A percentile compares a stretch with the other conserved stretches of the same genome.
phyloP scores from a whole-genome alignment of 2,329 filamentous ascomycete species.

The Polychaeton citri region DNA sequence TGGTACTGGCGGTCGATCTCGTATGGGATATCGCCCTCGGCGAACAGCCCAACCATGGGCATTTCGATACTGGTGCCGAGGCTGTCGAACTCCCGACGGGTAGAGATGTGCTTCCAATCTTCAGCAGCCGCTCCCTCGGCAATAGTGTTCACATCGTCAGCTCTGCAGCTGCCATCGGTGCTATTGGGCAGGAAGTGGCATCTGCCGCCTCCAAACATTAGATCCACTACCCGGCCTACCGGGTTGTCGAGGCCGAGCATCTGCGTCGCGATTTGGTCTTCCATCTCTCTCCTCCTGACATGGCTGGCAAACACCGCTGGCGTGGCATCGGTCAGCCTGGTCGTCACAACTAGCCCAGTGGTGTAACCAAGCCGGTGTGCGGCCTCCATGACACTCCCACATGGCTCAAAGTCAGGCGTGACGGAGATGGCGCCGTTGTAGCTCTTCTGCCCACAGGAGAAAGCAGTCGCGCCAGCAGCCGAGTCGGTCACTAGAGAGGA shows the following conservation, averaged over 20 bases:
- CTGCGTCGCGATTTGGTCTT: constrained; percentile 85
- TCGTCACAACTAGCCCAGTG: constrained; percentile 91
- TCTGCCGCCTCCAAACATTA: constrained; percentile 84
- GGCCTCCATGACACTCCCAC: constrained; percentile 85
- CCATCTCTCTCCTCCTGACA: constrained; percentile 63
- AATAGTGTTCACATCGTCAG: constrained; percentile 64
- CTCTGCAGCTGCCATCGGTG: constrained; percentile 67
- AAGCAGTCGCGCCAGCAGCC: constrained; percentile 92
- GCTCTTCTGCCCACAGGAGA: constrained; percentile 82
- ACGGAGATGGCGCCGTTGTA: constrained; percentile 96
- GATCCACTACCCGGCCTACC: constrained; percentile 73
- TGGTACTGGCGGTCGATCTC: constrained; percentile 79
- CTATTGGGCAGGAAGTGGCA: constrained; percentile 86
- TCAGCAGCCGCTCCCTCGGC: constrained; percentile 55
- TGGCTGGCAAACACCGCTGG: constrained; percentile 91
- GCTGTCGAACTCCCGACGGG: constrained; percentile 56
- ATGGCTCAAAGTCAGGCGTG: constrained; percentile 70
- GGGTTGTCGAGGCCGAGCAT: constrained; percentile 63
- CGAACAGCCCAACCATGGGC: constrained; percentile 77
- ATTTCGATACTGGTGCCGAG: constrained; percentile 60
- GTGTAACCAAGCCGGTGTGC: constrained; percentile 83
- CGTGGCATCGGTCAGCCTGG: constrained; percentile 87
- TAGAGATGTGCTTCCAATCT: constrained; percentile 67
- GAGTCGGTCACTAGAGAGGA: constrained; percentile 86
- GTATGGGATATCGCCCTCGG: constrained; percentile 70